Percentiles rank a stretch among this genome's conserved stretches.
phyloP scores from a whole-genome alignment of 768 basidiomycete genomes.

The Galerina sulciceps region DNA sequence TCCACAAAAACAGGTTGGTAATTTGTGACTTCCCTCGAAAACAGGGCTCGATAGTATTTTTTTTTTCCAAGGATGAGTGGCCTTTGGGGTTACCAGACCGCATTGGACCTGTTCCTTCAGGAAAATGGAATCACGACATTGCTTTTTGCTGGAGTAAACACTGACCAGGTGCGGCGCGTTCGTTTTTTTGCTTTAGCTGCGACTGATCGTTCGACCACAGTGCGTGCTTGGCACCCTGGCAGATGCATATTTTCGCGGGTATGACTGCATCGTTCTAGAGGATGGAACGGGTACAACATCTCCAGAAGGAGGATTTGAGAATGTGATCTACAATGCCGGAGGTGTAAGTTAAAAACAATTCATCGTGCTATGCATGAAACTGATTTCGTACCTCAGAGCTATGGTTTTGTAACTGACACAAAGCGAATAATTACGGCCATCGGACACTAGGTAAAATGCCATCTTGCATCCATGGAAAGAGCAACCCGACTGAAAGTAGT shows the following conservation, averaged over 20 bases:
- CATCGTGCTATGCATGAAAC: constrained; percentile 7
- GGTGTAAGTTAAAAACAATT: constrained; percentile 43
- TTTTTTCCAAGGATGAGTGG: constrained; percentile 56
- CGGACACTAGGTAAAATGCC: constrained; percentile 10
- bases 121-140: constrained; percentile 67
- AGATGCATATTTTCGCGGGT: constrained; percentile 68
- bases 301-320: constrained; percentile 58
- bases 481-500: background rate
- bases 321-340: constrained; percentile 58
- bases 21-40: background rate
- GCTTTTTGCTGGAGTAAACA: constrained; percentile 68
- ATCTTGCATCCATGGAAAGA: background rate
- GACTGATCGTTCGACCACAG: constrained; percentile 29
- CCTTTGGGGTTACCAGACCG: constrained; percentile 67
- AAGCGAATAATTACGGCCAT: constrained; percentile 30
- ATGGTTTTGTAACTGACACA: constrained; percentile 54
- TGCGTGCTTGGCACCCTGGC: constrained; percentile 68
- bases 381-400: constrained; percentile 38
- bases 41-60: background rate
- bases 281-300: constrained; percentile 70
- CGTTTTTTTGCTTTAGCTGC: background rate
- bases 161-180: constrained; percentile 56
- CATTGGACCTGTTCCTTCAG: constrained; percentile 63
- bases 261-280: constrained; percentile 61
- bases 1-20: constrained; percentile 73